Evolutionary conservation across 176 grass and related monocot genomes (phyloP), one percentile per base, ranked within the genome.

Genomic region (Dendrocalamus sinicus): DNA sequence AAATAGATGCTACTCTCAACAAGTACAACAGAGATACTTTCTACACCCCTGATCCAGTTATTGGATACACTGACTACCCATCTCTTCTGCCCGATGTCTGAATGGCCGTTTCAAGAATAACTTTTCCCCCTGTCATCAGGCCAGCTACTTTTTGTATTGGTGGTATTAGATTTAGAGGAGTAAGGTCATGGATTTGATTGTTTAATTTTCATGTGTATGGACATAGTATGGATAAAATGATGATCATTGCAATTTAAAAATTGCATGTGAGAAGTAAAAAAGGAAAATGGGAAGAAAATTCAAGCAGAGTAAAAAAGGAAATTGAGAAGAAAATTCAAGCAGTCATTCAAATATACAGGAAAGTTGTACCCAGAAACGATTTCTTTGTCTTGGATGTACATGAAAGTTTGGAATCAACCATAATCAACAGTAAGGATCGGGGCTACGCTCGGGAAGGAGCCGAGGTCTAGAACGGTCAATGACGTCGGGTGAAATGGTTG

Each of bases 61-160:
- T 91, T 12, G 90, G 87, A 53, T 94, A 97, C 60, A 93, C 89
- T 35, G 85, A 97, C 69, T 94, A 94, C 52, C 89, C 92, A 54
- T 94, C 91, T 86, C 84, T 94, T 51, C 23, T 26, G 4, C 84
- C 89, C 13, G 43, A 84, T 60, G 30, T 84, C 12, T 70, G 79
- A 68, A 50, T 72, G 45, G 16, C 0, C 14, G 17, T 23, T 80
- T 28, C 53, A 80, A 59, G 59, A 78, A 17, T 76, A 73, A 57
- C 3, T 54, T 32, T 72, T 7, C 44, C 63, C 4, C 51, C 32
- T 59, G 55, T 67, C 41, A 62, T 63, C 19, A 75, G 28, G 66
- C 66, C 24, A n/a, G 67, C 67, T 11, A 77, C 53, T 24, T 55
- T 35, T 17, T 79, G 50, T 73, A 59, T 19, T 16, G 13, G 44